Evolutionary conservation across 148 eudicot genomes (phyloP).

Genomic region (Dysphania ambrosioides): DNA sequence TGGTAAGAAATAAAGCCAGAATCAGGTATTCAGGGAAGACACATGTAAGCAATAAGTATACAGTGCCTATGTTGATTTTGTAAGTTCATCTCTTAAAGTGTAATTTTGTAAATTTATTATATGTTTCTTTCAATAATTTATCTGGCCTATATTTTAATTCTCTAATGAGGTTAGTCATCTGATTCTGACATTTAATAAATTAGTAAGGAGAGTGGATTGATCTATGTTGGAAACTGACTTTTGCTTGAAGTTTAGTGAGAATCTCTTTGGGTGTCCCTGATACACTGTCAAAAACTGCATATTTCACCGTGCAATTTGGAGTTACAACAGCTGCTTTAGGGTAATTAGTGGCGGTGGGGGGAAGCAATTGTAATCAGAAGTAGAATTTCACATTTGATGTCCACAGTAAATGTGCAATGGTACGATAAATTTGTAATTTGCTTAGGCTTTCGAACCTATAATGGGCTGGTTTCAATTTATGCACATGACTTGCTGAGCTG

Average conservation of each 20-base stretch:
- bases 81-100: not conserved
- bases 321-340: too few relatives aligned
- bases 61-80: not conserved
- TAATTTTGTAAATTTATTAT: not conserved
- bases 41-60: not conserved
- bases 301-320: too few relatives aligned
- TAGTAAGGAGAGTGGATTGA: too few relatives aligned
- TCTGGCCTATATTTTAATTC: not conserved
- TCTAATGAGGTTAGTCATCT: not conserved
- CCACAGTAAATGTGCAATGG: not conserved
- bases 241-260: too few relatives aligned
- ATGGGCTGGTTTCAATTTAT: not conserved
- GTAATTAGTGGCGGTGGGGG: too few relatives aligned
- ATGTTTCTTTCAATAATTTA: not conserved
- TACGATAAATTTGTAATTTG: not conserved
- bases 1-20: constrained; percentile 1
- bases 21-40: not conserved
- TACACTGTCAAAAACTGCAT: too few relatives aligned
- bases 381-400: not conserved
- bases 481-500: not conserved
- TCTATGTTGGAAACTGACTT: too few relatives aligned
- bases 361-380: not conserved
- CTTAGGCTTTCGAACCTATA: not conserved
- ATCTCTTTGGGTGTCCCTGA: too few relatives aligned
- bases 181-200: not conserved